Evolutionary conservation across 805 yeast genomes (phyloP).

Genomic region (Yamadazyma scolyti): DNA sequence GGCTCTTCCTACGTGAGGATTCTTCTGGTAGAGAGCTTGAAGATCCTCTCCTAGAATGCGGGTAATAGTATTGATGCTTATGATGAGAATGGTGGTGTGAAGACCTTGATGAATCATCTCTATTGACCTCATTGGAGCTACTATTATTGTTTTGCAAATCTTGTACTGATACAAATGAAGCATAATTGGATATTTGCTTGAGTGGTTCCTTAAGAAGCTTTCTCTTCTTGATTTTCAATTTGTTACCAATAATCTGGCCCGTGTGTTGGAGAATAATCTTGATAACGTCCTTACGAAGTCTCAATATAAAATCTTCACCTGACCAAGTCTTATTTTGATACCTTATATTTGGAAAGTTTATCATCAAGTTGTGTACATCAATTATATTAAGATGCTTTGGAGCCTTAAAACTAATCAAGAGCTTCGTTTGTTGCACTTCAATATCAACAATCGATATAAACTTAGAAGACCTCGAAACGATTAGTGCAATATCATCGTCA

Average conservation of each 20-base stretch:
- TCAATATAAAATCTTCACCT: slow-evolving; percentile 58
- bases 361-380: slow-evolving; percentile 70
- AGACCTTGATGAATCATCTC: too few species aligned
- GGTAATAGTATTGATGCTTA: background rate
- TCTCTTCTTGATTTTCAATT: slow-evolving; percentile 45
- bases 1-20: slow-evolving; percentile 1
- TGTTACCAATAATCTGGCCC: slow-evolving; percentile 78
- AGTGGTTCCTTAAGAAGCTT: slow-evolving; percentile 25
- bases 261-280: slow-evolving; percentile 59
- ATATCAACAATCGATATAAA: slow-evolving; percentile 39
- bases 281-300: slow-evolving; percentile 60
- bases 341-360: slow-evolving; percentile 59
- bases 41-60: too few species aligned
- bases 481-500: slow-evolving; percentile 35
- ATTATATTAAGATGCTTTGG: slow-evolving; percentile 64
- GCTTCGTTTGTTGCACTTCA: slow-evolving; percentile 27
- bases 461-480: slow-evolving; percentile 40
- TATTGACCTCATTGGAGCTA: too few species aligned
- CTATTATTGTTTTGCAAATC: slow-evolving; percentile 30
- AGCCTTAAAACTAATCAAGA: slow-evolving; percentile 75
- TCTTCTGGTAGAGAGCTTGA: too few species aligned
- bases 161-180: slow-evolving; percentile 31
- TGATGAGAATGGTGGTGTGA: slow-evolving; percentile 4
- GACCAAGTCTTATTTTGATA: slow-evolving; percentile 53
- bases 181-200: slow-evolving; percentile 38